Evolutionary conservation across 2,329 filamentous ascomycete species (phyloP).

Genomic region (Penicillium sumatraense): DNA sequence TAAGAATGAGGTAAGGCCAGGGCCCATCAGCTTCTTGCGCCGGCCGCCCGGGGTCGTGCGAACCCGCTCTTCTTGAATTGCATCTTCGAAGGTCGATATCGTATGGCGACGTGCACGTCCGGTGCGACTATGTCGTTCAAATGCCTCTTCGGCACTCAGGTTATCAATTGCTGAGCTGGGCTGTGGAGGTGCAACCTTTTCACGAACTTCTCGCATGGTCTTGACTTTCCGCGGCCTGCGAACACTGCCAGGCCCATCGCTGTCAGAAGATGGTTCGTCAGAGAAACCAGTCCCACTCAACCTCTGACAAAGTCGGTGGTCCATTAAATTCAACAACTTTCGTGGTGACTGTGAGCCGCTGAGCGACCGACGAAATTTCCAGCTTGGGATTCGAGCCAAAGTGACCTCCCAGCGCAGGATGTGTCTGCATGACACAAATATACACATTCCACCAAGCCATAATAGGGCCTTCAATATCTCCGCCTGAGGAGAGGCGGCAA

Average conservation of each 20-base stretch:
- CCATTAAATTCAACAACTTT: slow-evolving; percentile 46
- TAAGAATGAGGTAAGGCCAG: slow-evolving; percentile 73
- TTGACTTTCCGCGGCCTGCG: slow-evolving; percentile 42
- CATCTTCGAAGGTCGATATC: slow-evolving; percentile 52
- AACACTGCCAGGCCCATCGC: slow-evolving; percentile 36
- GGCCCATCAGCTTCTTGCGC: slow-evolving; percentile 67
- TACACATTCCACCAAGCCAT: slow-evolving; percentile 78
- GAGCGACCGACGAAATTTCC: slow-evolving; percentile 74
- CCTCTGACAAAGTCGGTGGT: slow-evolving; percentile 53
- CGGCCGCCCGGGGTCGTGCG: slow-evolving; percentile 65
- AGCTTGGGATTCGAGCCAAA: slow-evolving; percentile 85
- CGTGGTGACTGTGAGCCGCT: slow-evolving; percentile 41
- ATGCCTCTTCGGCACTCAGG: slow-evolving; percentile 27
- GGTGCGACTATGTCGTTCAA: slow-evolving; percentile 19
- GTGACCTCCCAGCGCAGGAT: slow-evolving; percentile 83
- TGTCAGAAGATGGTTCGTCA: slow-evolving; percentile 43
- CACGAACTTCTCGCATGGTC: slow-evolving; percentile 27
- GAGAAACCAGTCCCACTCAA: slow-evolving; percentile 48
- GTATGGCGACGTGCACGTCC: slow-evolving; percentile 53
- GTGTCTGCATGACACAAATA: slow-evolving; percentile 73
- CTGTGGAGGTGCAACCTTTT: slow-evolving; percentile 17
- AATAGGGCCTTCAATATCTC: slow-evolving; percentile 83
- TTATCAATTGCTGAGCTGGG: slow-evolving; percentile 30
- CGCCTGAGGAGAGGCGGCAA: slow-evolving; percentile 79
- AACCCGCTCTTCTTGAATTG: slow-evolving; percentile 31